Evolutionary conservation across 2,329 filamentous ascomycete genomes (phyloP), one percentile per base, ranked within the genome.

Genomic region (Alternaria novae-zelandiae): DNA sequence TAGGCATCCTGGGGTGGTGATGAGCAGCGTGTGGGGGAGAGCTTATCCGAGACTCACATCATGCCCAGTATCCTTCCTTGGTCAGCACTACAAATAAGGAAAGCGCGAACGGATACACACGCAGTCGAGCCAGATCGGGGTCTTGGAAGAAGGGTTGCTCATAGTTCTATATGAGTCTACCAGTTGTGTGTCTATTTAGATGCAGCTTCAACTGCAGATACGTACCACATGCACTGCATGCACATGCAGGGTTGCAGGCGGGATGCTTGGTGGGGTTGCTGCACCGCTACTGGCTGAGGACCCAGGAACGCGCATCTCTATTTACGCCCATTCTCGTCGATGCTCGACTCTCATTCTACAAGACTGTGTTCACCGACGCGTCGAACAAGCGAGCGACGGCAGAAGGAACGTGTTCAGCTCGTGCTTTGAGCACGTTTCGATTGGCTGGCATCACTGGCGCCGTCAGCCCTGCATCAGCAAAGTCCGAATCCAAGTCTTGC

Each of bases 1-100:
- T 97, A 97, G 28, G 90, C 92, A 79, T 99, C 96, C 93, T 97
- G 60, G n/a, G 41, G 30, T n/a, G 36, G 55, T 47, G 60, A 45
- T 70, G 46, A 45, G 21, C 46, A 54, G 58, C 64, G 25, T 23
- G 41, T 54, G 32, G 28, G 65, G 51, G 20, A 63, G 57, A 43
- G 21, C 20, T 46, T 25, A 43, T 54, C 56, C 25, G 57, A 54
- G 45, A 58, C 65, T 84, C 87, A 81, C 89, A 86, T 93, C 91
- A 70, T 85, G 83, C 28, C 83, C 77, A 26, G 75, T 84, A 77
- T 72, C 83, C 77, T 79, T 57, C n/a, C 17, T 13, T 30, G 59
- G 72, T 78, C 65, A 77, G 76, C 68, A 70, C 26, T 55, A 41
- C 28, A 58, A 46, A 32, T 17, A 55, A 28, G 26, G 61, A 51